These are phyloP conservation scores for Dendrobium huoshanense DNA, from an alignment of 106 monocot species.

Conservation along the genomic window DNA sequence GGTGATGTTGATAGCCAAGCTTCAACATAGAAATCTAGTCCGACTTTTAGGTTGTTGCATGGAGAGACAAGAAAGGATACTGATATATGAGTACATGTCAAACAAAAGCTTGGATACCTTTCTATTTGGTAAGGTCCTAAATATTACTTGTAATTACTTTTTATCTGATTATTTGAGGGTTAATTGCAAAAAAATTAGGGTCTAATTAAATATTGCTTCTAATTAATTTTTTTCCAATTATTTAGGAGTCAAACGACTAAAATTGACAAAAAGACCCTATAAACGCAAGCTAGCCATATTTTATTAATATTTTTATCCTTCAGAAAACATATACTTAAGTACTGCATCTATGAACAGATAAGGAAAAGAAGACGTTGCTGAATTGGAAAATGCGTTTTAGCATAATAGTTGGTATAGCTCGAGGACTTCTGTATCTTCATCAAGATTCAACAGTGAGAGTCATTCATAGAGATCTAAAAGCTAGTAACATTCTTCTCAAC, in stretches of 20 bases:
- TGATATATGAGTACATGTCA: slow-evolving; percentile 37
- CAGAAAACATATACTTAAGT: not conserved
- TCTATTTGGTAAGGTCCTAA: slow-evolving; percentile 17
- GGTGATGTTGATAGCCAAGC: slow-evolving; percentile 14
- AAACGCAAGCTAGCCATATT: too few species aligned
- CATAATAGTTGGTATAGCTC: slow-evolving; percentile 35
- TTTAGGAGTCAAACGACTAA: too few species aligned
- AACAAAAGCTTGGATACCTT: slow-evolving; percentile 31
- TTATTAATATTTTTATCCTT: not conserved
- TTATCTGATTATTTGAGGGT: not conserved
- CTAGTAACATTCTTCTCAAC: slow-evolving; percentile 47
- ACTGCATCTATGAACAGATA: not conserved
- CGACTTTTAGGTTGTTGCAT: slow-evolving; percentile 30
- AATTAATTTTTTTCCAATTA: too few species aligned
- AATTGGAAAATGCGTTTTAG: slow-evolving; percentile 33
- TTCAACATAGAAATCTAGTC: slow-evolving; percentile 33
- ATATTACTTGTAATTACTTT: not conserved
- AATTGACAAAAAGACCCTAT: too few species aligned
- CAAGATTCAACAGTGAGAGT: slow-evolving; percentile 35
- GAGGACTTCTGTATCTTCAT: slow-evolving; percentile 50
- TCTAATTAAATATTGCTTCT: too few species aligned
- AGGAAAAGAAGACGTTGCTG: slow-evolving; percentile 8
- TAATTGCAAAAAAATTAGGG: too few species aligned
- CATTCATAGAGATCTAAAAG: slow-evolving; percentile 50
- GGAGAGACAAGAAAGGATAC: slow-evolving; percentile 23